Percentiles rank a stretch among this genome's conserved stretches.
Evolutionary conservation across 176 grass and related monocot species (phyloP).

Genomic region (Oryza brachyantha): DNA sequence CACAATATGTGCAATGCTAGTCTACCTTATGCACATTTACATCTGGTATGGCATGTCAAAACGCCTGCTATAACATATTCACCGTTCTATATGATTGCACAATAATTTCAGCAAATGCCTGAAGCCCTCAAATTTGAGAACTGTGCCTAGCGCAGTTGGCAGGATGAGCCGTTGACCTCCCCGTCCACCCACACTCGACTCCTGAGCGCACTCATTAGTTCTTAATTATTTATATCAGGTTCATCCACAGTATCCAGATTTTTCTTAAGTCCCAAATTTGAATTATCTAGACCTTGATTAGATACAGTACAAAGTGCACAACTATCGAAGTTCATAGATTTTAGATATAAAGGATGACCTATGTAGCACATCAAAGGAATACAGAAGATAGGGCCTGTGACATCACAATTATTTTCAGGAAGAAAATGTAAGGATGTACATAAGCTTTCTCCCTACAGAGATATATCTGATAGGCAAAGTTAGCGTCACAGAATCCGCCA

Average conservation of each 20-base stretch:
- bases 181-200: too few relatives aligned
- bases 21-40: neutral
- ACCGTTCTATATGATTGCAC: neutral
- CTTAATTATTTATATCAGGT: too few relatives aligned
- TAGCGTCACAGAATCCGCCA: neutral
- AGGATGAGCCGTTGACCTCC: too few relatives aligned
- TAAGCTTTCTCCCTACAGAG: conserved; percentile 8
- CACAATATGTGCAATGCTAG: neutral
- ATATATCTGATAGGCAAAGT: conserved; percentile 16
- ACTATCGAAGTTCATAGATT: neutral
- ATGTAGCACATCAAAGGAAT: neutral
- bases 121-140: neutral
- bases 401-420: neutral
- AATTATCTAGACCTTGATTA: neutral
- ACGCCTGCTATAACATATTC: neutral
- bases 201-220: too few relatives aligned
- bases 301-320: neutral
- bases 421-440: neutral
- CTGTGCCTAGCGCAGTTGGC: too few relatives aligned
- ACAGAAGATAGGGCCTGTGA: neutral
- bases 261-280: neutral
- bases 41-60: neutral
- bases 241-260: too few relatives aligned
- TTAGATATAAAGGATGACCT: neutral
- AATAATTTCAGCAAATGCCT: neutral